Percentiles rank a stretch among this genome's conserved stretches.
phyloP scores from a whole-genome alignment of 2,329 filamentous ascomycete species.

The Botryotinia globosa region DNA sequence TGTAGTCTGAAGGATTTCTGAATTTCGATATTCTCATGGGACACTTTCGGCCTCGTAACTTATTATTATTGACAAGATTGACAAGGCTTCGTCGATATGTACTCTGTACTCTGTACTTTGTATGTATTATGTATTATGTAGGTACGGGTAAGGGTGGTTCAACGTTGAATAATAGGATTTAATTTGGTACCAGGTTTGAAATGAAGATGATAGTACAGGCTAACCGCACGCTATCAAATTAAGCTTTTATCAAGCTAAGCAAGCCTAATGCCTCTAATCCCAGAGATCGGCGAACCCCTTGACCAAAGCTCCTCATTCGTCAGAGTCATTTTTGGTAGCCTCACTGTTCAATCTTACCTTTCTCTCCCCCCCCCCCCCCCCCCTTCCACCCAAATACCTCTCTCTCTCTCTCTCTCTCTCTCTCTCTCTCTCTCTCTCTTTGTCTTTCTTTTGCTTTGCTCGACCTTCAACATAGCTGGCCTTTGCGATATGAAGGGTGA shows the following conservation, averaged over 20 bases:
- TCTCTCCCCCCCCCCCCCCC: neutral
- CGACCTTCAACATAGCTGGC: neutral
- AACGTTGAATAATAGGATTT: neutral
- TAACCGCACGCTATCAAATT: constrained; percentile 16
- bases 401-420: constrained; percentile 7
- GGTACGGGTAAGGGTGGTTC: neutral
- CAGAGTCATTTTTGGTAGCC: constrained; percentile 10
- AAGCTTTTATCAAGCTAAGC: constrained; percentile 17
- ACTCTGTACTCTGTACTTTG: neutral
- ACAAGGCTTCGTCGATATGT: neutral
- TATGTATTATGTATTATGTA: neutral
- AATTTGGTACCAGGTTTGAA: neutral
- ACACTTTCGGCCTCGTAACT: neutral
- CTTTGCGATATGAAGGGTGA: constrained; percentile 21
- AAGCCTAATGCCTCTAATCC: neutral
- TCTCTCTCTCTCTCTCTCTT: constrained; percentile 5
- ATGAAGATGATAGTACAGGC: constrained; percentile 7
- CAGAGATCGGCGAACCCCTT: constrained; percentile 1
- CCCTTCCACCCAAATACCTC: neutral
- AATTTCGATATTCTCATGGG: neutral
- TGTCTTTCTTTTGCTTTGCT: constrained; percentile 4
- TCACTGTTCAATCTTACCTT: constrained; percentile 10
- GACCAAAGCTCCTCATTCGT: constrained; percentile 18
- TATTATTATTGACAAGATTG: neutral
- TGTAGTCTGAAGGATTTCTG: neutral